Evolutionary conservation across 306 rosid species (phyloP).

Genomic region (Trifolium dubium): DNA sequence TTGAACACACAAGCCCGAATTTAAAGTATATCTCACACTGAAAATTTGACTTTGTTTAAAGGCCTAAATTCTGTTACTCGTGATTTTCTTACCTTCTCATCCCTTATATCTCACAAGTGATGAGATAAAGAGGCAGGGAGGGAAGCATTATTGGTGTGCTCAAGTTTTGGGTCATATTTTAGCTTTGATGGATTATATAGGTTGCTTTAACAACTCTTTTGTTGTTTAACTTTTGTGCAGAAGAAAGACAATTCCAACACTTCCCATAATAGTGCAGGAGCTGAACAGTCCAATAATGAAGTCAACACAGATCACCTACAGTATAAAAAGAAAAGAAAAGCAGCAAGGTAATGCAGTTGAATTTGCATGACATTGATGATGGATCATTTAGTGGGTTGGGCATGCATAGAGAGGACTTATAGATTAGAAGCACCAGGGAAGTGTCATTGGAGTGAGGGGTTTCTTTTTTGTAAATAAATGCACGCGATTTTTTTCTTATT

Average conservation of each 20-base stretch:
- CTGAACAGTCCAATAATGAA: slow-evolving; percentile 14
- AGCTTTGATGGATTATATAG: not conserved
- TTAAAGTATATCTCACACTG: not conserved
- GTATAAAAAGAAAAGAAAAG: not conserved
- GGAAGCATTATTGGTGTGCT: not conserved
- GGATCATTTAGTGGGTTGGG: not conserved
- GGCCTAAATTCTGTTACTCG: not conserved
- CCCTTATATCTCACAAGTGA: not conserved
- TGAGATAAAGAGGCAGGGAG: not conserved
- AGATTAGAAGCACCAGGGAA: not conserved
- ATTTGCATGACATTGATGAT: not conserved
- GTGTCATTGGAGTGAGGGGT: not conserved
- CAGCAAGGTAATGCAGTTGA: not conserved
- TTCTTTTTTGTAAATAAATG: not conserved
- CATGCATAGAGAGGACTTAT: not conserved
- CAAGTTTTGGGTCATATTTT: not conserved
- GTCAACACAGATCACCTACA: slow-evolving; percentile 9
- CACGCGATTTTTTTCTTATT: not conserved
- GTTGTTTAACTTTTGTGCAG: slow-evolving; percentile 33
- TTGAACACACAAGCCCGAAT: not conserved
- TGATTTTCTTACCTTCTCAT: not conserved
- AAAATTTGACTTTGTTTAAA: slow-evolving; percentile 1
- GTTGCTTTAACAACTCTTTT: slow-evolving; percentile 1
- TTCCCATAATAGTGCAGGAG: slow-evolving; percentile 3
- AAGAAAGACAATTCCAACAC: slow-evolving; percentile 9